Percentiles rank a stretch among this genome's conserved stretches.
Conservation (phyloP, 306 rosid genomes). For the Biancaea sappan region DNA sequence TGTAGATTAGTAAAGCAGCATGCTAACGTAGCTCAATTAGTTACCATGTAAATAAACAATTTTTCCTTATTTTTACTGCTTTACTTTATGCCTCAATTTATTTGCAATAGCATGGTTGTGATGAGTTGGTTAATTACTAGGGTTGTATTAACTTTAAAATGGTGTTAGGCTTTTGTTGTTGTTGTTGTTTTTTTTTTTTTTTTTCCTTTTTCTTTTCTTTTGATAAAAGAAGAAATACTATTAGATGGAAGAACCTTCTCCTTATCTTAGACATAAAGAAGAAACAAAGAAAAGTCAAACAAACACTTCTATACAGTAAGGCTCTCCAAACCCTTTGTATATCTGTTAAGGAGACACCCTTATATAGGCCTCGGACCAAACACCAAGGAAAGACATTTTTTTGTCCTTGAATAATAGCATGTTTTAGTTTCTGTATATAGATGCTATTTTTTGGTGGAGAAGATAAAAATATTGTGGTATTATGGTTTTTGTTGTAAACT, state of each 20-base stretch:
- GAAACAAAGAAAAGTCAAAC: neutral
- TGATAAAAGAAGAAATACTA: neutral
- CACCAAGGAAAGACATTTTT: neutral
- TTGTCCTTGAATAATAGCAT: constrained; percentile 20
- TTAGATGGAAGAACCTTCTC: neutral
- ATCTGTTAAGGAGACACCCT: neutral
- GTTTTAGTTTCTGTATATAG: constrained; percentile 8
- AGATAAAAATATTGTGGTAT: neutral
- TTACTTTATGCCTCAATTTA: constrained; percentile 36
- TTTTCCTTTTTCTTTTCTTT: neutral
- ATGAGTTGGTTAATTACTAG: neutral
- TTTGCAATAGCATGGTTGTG: constrained; percentile 26
- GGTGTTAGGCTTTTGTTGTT: neutral
- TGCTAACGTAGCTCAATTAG: constrained; percentile 87
- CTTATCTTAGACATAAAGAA: neutral
- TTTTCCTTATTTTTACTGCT: constrained; percentile 35
- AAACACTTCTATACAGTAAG: neutral
- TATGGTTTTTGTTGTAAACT: neutral
- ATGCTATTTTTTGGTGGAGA: constrained; percentile 21
- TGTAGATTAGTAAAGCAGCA: constrained; percentile 99
- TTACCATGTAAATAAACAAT: constrained; percentile 72
- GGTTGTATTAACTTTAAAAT: neutral
- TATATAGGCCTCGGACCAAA: neutral
- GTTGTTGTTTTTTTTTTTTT: too few relatives aligned
- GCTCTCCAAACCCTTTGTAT: neutral